Evolutionary conservation across 257 asterid genomes (phyloP).

Genomic region (Primulina eburnea): DNA sequence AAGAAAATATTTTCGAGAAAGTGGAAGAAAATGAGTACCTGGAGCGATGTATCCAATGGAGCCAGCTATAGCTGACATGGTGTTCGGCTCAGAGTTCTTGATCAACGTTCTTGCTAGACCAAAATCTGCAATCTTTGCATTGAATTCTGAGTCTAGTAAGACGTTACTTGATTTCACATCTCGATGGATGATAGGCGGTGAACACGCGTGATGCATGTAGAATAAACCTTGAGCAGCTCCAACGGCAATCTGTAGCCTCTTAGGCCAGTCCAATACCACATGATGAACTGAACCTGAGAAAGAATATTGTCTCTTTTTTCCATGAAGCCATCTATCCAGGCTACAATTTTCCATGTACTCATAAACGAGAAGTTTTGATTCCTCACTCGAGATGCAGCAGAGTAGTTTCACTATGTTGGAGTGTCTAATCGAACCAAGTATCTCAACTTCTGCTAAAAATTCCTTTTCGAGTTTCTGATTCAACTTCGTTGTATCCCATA

Average conservation of each 20-base stretch:
- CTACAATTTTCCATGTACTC: slow-evolving; percentile 80
- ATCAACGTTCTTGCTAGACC: slow-evolving; percentile 50
- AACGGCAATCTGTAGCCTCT: slow-evolving; percentile 49
- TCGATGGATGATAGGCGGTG: slow-evolving; percentile 48
- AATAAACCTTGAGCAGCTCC: slow-evolving; percentile 58
- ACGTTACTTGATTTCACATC: slow-evolving; percentile 55
- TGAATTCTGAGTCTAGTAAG: slow-evolving; percentile 43
- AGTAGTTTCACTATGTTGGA: slow-evolving; percentile 71
- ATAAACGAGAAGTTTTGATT: slow-evolving; percentile 66
- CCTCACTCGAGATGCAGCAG: slow-evolving; percentile 63
- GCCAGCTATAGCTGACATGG: slow-evolving; percentile 54
- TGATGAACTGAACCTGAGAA: slow-evolving; percentile 39
- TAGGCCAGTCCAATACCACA: slow-evolving; percentile 48
- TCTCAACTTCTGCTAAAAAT: slow-evolving; percentile 65
- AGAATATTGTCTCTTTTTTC: slow-evolving; percentile 27
- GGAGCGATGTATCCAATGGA: slow-evolving; percentile 66
- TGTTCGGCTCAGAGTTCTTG: slow-evolving; percentile 45
- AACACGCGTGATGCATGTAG: slow-evolving; percentile 56
- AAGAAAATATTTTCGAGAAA: background rate
- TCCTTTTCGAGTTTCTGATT: slow-evolving; percentile 59
- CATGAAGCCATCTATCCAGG: slow-evolving; percentile 73
- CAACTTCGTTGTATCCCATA: slow-evolving; percentile 40
- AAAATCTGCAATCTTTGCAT: slow-evolving; percentile 58
- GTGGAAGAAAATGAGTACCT: slow-evolving; percentile 30
- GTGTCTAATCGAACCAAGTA: slow-evolving; percentile 67